phyloP scores from a whole-genome alignment of 73 alveolate genomes.

The Loxodes magnus region DNA sequence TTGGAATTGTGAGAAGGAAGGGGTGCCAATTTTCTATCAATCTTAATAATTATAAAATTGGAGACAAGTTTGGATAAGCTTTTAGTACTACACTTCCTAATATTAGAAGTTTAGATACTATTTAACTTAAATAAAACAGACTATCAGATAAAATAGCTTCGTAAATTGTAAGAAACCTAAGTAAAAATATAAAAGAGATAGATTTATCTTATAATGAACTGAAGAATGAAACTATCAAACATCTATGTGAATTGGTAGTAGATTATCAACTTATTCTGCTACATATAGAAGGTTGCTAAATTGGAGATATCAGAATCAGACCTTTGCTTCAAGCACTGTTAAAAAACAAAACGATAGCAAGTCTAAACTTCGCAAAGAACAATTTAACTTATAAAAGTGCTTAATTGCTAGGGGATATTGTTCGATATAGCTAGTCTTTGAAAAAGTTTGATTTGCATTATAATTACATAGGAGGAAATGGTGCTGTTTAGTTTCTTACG shows the following conservation, averaged over 20 bases:
- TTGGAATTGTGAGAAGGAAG: constrained; percentile 9
- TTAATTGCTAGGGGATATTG: constrained; percentile 9
- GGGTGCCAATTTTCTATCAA: constrained; percentile 1
- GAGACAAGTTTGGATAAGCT: constrained; percentile 6
- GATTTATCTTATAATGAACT: neutral
- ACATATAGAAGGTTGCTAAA: constrained; percentile 46
- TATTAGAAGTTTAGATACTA: neutral
- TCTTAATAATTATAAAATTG: constrained; percentile 9
- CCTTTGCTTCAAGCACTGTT: constrained; percentile 24
- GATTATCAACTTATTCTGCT: constrained; percentile 11
- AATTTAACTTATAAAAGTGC: constrained; percentile 46
- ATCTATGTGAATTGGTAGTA: neutral
- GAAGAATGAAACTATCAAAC: neutral
- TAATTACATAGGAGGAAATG: constrained; percentile 37
- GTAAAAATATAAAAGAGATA: neutral
- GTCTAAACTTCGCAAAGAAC: constrained; percentile 40
- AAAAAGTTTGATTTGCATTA: constrained; percentile 34
- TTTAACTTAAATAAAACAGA: neutral
- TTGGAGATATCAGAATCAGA: constrained; percentile 48
- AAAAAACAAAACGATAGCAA: constrained; percentile 32
- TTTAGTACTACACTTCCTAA: neutral
- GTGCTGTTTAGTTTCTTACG: constrained; percentile 13
- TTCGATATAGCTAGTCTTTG: neutral
- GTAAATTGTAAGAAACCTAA: neutral
- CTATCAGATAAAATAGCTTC: constrained; percentile 2